Base-by-base conservation (phyloP, 1,284 basidiomycete species). In the Trichosporon faecale region DNA sequence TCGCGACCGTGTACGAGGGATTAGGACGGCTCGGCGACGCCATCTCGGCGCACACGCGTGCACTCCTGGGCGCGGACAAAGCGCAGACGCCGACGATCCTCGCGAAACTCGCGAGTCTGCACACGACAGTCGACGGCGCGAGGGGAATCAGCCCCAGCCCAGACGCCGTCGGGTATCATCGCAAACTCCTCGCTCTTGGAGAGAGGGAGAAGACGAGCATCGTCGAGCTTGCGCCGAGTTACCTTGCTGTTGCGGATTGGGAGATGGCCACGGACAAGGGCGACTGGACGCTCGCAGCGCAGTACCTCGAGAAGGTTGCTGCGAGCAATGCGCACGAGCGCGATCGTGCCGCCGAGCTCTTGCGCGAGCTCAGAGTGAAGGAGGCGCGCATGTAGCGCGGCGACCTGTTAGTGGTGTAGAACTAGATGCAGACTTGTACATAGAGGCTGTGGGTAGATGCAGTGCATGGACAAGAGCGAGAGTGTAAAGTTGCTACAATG, bases 1-100 rank as follows among this genome's bases (percentile, higher is more conserved):
- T 98, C 76, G 96, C 92, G 8, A 90, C 91, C 76, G 95, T 95
- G 77, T 99, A 98, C 82, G 93, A 96, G 81, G 91, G 94, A 77
- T 88, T 98, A 75, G 71, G 37, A 74, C 93, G 94, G 78, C 86
- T 88, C 63, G 87, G 89, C 70, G 94, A 97, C 83, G 93, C 95
- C 5, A 90, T 94, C 64, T 91, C 94, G 77, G 94, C 93, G 75
- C 89, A 93, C 74, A 92, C 93, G 75, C 91, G 94, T 63, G 94
- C 94, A 2, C 86, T 96, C 57, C 88, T 95, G 69, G 90, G 92
- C 64, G 91, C 92, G 16, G 93, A 95, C 80, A 86, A 89, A 0
- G 86, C 89, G 69, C 93, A 96, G 80, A 91, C 89, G 12, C 87
- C 86, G 33, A 88, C 91, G 66, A 90, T 90, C 78, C 84, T 92